Base-by-base conservation (phyloP, 2,329 filamentous ascomycete species). In the Beauveria rudraprayagi region DNA sequence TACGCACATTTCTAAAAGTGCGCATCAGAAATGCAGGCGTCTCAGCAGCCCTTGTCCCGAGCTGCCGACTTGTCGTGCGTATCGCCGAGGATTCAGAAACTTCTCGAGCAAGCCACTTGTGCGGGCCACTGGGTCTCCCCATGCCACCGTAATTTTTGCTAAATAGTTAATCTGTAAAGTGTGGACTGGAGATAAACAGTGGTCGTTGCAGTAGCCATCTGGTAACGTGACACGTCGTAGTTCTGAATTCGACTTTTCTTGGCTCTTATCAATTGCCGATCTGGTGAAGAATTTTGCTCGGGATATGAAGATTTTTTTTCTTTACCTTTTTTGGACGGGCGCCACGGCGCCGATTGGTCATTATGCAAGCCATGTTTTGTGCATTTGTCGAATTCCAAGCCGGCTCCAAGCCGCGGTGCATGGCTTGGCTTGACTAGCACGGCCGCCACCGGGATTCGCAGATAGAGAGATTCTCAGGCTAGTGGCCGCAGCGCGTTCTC, bases 321-420 rank as follows among this genome's bases (percentile, higher is more conserved):
- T 50, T 50, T 57, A 28, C 57, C 57, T 43, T 60, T 60, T 41
- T 60, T 53, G 57, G 50, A 22, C 57, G 7, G 6, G 22, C 50
- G 41, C 57, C 19, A 22, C 24, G 19, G 19, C 16, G 50, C 57
- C 57, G 40, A 60, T 60, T 60, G 57, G 57, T 24, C 57, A n/a
- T 22, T 4, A 53, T 40, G 50, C 50, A 60, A 60, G 57, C 57
- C 57, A 60, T 60, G n/a, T 26, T 53, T 46, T 43, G 46, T 43
- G 22, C 46, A 9, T 17, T 14, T 19, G 24, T 30, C 34, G 10
- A 59, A 43, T 47, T 24, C 57, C 28, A 53, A 60, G 57, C 50
- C 57, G 57, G 48, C 57, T 53, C 24, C 41, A 47, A 28, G 40
- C 26, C 16, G 43, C 30, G 57, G 30, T 37, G 54, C 17, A 11